Conservation (phyloP, 2,329 filamentous ascomycete species). For the Neodidymelliopsis sp. region DNA sequence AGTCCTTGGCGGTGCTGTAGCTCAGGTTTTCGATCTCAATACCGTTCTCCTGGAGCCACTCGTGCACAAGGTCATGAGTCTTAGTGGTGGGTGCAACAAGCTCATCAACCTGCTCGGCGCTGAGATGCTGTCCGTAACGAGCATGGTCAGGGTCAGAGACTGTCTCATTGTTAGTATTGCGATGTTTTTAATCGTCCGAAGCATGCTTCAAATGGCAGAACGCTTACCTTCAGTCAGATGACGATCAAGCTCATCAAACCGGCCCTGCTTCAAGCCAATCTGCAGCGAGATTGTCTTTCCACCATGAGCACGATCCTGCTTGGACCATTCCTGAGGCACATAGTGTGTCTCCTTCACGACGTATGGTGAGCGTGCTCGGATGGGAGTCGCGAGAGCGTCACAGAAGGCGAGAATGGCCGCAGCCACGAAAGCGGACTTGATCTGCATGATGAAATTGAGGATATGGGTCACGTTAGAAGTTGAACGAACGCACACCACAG, state of each 20-base stretch:
- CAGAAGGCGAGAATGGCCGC: slow-evolving; percentile 39
- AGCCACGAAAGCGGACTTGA: slow-evolving; percentile 33
- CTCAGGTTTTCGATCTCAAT: slow-evolving; percentile 54
- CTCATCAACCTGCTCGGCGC: slow-evolving; percentile 59
- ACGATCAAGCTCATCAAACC: slow-evolving; percentile 63
- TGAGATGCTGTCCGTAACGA: slow-evolving; percentile 65
- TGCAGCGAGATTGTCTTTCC: slow-evolving; percentile 61
- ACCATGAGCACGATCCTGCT: slow-evolving; percentile 56
- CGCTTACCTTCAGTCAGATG: slow-evolving; percentile 60
- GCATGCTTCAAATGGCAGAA: neutral
- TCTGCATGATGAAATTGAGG: slow-evolving; percentile 27
- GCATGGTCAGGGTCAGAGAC: slow-evolving; percentile 55
- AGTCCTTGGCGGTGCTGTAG: slow-evolving; percentile 64
- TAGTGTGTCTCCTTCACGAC: slow-evolving; percentile 64
- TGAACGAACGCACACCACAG: slow-evolving; percentile 13
- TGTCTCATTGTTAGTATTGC: slow-evolving; percentile 7
- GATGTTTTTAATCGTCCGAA: neutral
- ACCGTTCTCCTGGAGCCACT: slow-evolving; percentile 64
- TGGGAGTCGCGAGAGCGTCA: slow-evolving; percentile 45
- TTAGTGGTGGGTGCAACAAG: slow-evolving; percentile 63
- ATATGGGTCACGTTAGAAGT: slow-evolving; percentile 8
- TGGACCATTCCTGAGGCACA: slow-evolving; percentile 61
- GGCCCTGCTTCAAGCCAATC: slow-evolving; percentile 66
- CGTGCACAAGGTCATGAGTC: slow-evolving; percentile 60
- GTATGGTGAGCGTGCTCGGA: slow-evolving; percentile 54